These are phyloP conservation scores for Nevesoporus exiguus DNA, from an alignment of 768 basidiomycete species.

Conservation along the genomic window DNA sequence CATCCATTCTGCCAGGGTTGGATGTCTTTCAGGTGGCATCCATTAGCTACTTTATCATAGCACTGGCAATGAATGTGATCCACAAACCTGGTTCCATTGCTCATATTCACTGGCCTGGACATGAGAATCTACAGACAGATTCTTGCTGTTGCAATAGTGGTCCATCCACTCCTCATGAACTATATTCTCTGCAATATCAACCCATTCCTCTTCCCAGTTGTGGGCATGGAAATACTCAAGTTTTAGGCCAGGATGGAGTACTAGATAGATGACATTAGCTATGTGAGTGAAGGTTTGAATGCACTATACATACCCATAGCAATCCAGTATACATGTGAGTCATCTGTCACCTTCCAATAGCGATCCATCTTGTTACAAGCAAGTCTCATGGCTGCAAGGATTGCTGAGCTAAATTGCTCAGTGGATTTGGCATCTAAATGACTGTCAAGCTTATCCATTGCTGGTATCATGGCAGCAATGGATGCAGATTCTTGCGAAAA, in stretches of 20 bases:
- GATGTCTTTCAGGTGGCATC: too few relatives aligned
- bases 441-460: background rate
- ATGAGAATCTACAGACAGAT: background rate
- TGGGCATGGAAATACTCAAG: background rate
- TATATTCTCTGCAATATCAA: background rate
- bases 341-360: background rate
- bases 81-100: too few relatives aligned
- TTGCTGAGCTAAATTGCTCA: background rate
- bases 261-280: background rate
- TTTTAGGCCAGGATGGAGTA: background rate
- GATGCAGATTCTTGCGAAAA: background rate
- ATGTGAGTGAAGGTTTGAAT: background rate
- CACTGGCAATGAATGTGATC: too few relatives aligned
- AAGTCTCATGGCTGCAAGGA: background rate
- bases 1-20: background rate
- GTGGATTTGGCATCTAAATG: background rate
- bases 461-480: background rate
- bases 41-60: too few relatives aligned
- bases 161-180: background rate
- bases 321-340: background rate
- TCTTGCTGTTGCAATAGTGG: background rate
- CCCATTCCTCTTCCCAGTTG: background rate
- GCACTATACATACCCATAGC: background rate
- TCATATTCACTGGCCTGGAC: too few relatives aligned
- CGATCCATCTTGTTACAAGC: constrained; percentile 1